Base-by-base conservation (phyloP, 2,329 filamentous ascomycete species). In the Cladobotryum protrusum region DNA sequence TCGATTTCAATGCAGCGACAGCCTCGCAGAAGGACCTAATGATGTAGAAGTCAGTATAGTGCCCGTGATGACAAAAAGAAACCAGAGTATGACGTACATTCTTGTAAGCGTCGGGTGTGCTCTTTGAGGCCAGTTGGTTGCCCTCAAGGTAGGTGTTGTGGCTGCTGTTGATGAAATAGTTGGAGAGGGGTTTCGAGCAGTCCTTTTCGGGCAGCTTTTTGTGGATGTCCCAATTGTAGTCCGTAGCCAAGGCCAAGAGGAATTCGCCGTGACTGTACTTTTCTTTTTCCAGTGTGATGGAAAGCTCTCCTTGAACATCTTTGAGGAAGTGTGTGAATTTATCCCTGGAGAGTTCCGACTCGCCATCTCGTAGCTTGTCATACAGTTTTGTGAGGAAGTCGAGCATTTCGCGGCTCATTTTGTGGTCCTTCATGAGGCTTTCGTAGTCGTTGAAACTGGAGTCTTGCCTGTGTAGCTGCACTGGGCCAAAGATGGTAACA, bases 1-100 rank as follows among this genome's bases (percentile, higher is more conserved):
- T 96, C 92, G 49, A 96, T 93, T 66, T 96, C 91, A 43, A 96
- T 89, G 62, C 90, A 96, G 54, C 91, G 83, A 62, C 91, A 95
- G 43, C 88, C 87, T 46, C 82, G 78, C 34, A 80, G 74, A 12
- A 96, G 80, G 12, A 87, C 85, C 78, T 88, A 39, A 35, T 24
- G 13, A 39, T 7, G 20, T 17, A 11, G 2, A 13, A 37, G 44
- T 36, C 20, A 34, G 43, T 32, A 33, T 14, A 17, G 15, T 18
- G 14, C 24, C 24, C n/a, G n/a, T 4, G 19, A 4, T 11, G 39
- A 36, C 18, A 50, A 35, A 17, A 5, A 15, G 19, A 24, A 29
- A 18, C 6, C 7, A 17, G 42, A 11, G 34, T 4, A 13, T n/a
- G 9, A 72, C 82, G 62, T 63, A 87, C 87, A 62, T 83, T 81